Conservation (phyloP, 352 stramenopile species). For the Pythium apleroticum region DNA sequence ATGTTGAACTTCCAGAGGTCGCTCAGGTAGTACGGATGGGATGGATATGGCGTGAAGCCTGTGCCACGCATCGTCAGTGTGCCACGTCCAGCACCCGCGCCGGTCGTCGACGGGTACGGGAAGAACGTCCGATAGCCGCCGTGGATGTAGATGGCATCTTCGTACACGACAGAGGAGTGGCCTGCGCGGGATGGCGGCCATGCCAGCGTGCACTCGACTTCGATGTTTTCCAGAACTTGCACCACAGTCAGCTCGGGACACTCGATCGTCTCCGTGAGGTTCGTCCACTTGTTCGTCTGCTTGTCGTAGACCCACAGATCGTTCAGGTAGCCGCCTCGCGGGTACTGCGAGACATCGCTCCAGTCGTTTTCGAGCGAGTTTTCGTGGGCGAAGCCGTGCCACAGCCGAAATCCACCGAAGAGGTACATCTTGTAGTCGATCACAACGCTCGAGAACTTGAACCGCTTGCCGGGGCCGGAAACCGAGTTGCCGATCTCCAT, state of each 20-base stretch:
- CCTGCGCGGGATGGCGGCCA: constrained; percentile 90
- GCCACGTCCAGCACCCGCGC: constrained; percentile 70
- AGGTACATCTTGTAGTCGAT: constrained; percentile 64
- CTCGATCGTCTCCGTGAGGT: constrained; percentile 72
- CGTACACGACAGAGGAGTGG: constrained; percentile 76
- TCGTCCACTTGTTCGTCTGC: constrained; percentile 56
- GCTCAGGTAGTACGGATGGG: constrained; percentile 91
- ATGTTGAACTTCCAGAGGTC: constrained; percentile 96
- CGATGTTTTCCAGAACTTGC: constrained; percentile 60
- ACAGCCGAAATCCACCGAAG: constrained; percentile 93
- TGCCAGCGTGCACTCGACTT: constrained; percentile 72
- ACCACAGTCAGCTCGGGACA: constrained; percentile 52
- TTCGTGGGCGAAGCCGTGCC: constrained; percentile 93
- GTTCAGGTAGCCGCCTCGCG: constrained; percentile 92
- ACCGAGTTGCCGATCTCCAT: constrained; percentile 61
- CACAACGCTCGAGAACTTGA: constrained; percentile 90
- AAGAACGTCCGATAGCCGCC: constrained; percentile 95
- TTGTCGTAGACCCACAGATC: constrained; percentile 92
- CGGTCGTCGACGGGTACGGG: constrained; percentile 91
- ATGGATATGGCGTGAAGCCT: constrained; percentile 88
- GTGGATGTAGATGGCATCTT: constrained; percentile 85
- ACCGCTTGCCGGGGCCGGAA: constrained; percentile 86
- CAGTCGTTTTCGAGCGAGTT: constrained; percentile 90
- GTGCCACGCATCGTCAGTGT: constrained; percentile 45
- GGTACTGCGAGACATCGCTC: constrained; percentile 69